phyloP scores from a whole-genome alignment of 2,329 filamentous ascomycete genomes.

The Lojkania enalia region DNA sequence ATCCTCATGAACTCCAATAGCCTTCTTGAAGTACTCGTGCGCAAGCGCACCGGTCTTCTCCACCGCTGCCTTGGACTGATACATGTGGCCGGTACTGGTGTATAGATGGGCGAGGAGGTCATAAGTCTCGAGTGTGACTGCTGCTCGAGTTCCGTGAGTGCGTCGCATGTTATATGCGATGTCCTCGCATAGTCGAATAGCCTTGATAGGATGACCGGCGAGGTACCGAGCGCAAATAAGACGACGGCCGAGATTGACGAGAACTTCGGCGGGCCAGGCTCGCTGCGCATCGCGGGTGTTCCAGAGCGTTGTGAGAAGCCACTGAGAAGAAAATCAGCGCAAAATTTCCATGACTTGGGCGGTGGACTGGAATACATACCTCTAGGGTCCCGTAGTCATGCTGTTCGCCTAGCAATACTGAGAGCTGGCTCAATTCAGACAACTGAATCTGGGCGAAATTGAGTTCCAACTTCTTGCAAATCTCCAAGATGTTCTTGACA shows the following conservation, averaged over 20 bases:
- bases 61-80: slow-evolving; percentile 41
- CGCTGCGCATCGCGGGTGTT: slow-evolving; percentile 38
- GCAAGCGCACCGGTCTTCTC: slow-evolving; percentile 43
- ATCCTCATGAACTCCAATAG: slow-evolving; percentile 36
- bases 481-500: slow-evolving; percentile 46
- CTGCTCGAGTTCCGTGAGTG: slow-evolving; percentile 54
- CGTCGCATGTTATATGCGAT: slow-evolving; percentile 61
- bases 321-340: slow-evolving; percentile 10
- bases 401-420: slow-evolving; percentile 50
- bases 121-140: slow-evolving; percentile 54
- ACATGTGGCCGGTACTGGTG: slow-evolving; percentile 46
- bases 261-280: slow-evolving; percentile 42
- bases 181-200: slow-evolving; percentile 53
- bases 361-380: slow-evolving; percentile 13
- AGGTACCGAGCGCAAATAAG: slow-evolving; percentile 59
- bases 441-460: slow-evolving; percentile 49
- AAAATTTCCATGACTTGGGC: neutral
- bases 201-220: slow-evolving; percentile 48
- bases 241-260: slow-evolving; percentile 57
- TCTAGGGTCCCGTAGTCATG: slow-evolving; percentile 50
- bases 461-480: slow-evolving; percentile 47
- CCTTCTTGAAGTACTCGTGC: slow-evolving; percentile 46
- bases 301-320: slow-evolving; percentile 45
- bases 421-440: slow-evolving; percentile 48
- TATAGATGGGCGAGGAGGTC: slow-evolving; percentile 56